Base-by-base conservation (phyloP, 805 yeast genomes). In the Barnettozyma siamensis region DNA sequence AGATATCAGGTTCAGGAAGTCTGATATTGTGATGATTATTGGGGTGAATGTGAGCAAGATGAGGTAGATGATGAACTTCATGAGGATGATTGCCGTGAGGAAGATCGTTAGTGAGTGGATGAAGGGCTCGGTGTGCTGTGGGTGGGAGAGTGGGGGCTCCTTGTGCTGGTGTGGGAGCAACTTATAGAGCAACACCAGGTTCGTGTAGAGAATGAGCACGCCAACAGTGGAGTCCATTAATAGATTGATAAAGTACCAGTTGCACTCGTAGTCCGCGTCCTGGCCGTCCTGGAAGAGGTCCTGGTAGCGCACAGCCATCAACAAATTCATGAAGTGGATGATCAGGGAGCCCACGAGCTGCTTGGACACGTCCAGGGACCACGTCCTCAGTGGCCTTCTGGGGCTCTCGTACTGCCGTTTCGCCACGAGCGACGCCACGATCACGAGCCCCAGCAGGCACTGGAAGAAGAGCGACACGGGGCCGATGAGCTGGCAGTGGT, bases 221-320 rank as follows among this genome's bases (percentile, higher is more conserved):
- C 99, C 99, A 7, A 89, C 72, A 0, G 99, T 91, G 32, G 98
- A 89, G 60, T 91, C 99, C 57, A 91, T 75, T 23, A 91, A 70
- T 30, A 91, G 74, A 54, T 86, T 91, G 41, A 93, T 67, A 57
- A 91, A 91, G 65, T 93, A 91, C 93, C 96, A 93, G 51, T 87
- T 91, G 62, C 98, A 93, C 7, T 96, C 95, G 46, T 80, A 81
- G 37, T 73, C 76, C 27, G 24, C 44, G 29, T 66, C 73, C 4
- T 58, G 65, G n/a, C 58, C 65, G 29, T 61, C 62, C 35, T 51
- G n/a, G n/a, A n/a, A 35, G 2, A 63, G 59, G 20, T 61, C 47
- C 41, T 59, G 67, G 10, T 70, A 69, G 41, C 63, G 60, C 31
- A 87, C 43, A 30, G 96, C 83, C 33, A 87, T 65, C 12, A 77